Evolutionary conservation across 2,329 filamentous ascomycete genomes (phyloP).

Genomic region (Aspergillus viridinutans): DNA sequence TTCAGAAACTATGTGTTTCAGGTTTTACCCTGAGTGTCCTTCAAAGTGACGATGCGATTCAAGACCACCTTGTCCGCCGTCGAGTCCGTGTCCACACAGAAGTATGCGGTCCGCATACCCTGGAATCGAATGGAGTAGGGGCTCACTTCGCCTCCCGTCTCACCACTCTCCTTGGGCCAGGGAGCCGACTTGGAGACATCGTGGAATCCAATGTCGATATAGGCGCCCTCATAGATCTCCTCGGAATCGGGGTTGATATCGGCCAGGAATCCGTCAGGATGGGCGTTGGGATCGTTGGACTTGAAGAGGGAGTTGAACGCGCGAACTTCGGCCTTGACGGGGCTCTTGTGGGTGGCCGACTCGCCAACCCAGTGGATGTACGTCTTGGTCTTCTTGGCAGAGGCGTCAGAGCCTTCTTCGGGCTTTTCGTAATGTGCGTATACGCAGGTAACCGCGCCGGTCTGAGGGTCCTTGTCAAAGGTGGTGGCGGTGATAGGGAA

Average conservation of each 20-base stretch:
- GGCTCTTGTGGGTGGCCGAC: constrained; percentile 57
- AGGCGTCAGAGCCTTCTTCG: constrained; percentile 53
- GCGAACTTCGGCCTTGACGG: constrained; percentile 66
- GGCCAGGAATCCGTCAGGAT: constrained; percentile 73
- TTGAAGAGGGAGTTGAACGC: constrained; percentile 83
- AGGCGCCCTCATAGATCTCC: constrained; percentile 68
- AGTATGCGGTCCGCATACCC: background rate
- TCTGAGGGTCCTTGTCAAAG: constrained; percentile 62
- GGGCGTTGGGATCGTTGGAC: constrained; percentile 72
- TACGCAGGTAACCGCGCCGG: constrained; percentile 63
- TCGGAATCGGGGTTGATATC: constrained; percentile 84
- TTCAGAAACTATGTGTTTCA: background rate
- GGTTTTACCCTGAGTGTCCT: background rate
- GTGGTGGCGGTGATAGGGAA: constrained; percentile 65
- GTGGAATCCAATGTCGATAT: constrained; percentile 79
- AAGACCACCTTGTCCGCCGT: background rate
- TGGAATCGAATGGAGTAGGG: background rate
- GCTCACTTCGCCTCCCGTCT: constrained; percentile 11
- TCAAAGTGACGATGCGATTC: background rate
- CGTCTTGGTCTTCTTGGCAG: constrained; percentile 63
- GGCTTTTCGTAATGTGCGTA: constrained; percentile 65
- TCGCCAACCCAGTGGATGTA: constrained; percentile 85
- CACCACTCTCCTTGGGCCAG: constrained; percentile 75
- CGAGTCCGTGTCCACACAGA: background rate
- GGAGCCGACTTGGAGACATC: constrained; percentile 70